Evolutionary conservation across 1,284 basidiomycete genomes (phyloP), one percentile per base, ranked within the genome.

Genomic region (Puccinia triticina): DNA sequence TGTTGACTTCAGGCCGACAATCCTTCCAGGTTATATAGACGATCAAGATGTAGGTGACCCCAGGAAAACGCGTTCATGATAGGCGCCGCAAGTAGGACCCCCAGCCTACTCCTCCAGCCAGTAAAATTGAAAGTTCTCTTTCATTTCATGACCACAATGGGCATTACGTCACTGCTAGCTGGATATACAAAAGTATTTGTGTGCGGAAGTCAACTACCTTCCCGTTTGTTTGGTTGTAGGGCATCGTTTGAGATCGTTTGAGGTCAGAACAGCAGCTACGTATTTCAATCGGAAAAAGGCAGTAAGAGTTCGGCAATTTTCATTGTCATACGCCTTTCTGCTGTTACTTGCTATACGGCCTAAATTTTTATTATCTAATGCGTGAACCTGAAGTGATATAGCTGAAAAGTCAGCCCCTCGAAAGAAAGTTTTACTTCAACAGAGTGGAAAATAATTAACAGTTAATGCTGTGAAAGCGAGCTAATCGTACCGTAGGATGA

Each of bases 161-260:
- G 21, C 29, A 53, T 55, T 73, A 73, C 71, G 71, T 73, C 71
- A 73, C 71, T 55, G 18, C n/a, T 8, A n/a, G 26, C 50, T 73
- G 71, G 48, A 73, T 73, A 14, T 48, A 50, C 69, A 4, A 37
- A 57, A 55, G 71, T 29, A 73, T 55, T 73, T 40, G 29, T 55
- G 26, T 73, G 48, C 34, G 21, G 10, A 40, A 55, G 23, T 21
- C 43, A 43, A 7, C 21, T 12, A 26, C 46, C 67, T 71, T 71
- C 34, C 46, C 7, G 43, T 72, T 72, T 72, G 69, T 72, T 72
- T 72, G 69, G 69, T 57, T 57, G 55, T n/a, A n/a, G 16, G 26
- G 26, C 23, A 18, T 5, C 55, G 21, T 57, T 57, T 29, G 26
- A 11, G 50, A 18, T 5, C 55, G 21, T 57, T 57, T 29, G 26